A percentile compares a stretch with the other conserved stretches of the same genome.
These are phyloP conservation scores for Ustilago tritici DNA, from an alignment of 1,284 basidiomycete genomes.

Conservation along the genomic window DNA sequence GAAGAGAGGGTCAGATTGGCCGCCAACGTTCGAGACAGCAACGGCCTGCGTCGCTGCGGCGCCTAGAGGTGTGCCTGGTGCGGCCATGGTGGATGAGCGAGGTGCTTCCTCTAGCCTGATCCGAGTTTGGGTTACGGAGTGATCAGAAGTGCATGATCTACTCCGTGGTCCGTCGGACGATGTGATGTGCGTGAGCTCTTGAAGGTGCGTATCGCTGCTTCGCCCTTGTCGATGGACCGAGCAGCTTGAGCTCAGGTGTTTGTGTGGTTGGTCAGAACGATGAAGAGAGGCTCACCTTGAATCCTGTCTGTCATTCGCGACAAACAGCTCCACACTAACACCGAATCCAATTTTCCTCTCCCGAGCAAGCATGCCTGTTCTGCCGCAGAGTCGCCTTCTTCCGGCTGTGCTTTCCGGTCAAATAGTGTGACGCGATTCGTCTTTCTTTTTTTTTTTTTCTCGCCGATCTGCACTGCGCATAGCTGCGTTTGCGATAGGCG, in stretches of 20 bases:
- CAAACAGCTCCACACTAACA: slow-evolving; percentile 33
- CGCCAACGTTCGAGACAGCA: slow-evolving; percentile 14
- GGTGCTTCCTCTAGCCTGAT: slow-evolving; percentile 2
- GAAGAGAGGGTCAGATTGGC: slow-evolving; percentile 27
- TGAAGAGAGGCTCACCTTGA: background rate
- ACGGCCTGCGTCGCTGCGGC: slow-evolving; percentile 28
- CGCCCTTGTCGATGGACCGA: no score
- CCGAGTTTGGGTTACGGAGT: no score
- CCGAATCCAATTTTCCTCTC: background rate
- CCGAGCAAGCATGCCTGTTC: background rate
- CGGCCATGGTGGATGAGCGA: slow-evolving; percentile 29
- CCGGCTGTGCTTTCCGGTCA: slow-evolving; percentile 20
- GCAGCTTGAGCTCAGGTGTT: no score
- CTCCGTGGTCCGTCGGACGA: background rate
- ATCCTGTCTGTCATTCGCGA: background rate
- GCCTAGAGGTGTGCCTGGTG: slow-evolving; percentile 35
- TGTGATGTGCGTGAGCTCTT: background rate
- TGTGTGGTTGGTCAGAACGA: no score
- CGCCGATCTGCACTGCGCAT: background rate
- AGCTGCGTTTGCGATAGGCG: background rate
- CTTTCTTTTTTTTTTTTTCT: background rate
- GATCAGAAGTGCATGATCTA: background rate
- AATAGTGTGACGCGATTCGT: slow-evolving; percentile 8
- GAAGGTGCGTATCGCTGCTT: background rate
- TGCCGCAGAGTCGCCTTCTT: background rate